phyloP scores from a whole-genome alignment of 805 yeast genomes.

The Trichomonascus vanleenenianus region DNA sequence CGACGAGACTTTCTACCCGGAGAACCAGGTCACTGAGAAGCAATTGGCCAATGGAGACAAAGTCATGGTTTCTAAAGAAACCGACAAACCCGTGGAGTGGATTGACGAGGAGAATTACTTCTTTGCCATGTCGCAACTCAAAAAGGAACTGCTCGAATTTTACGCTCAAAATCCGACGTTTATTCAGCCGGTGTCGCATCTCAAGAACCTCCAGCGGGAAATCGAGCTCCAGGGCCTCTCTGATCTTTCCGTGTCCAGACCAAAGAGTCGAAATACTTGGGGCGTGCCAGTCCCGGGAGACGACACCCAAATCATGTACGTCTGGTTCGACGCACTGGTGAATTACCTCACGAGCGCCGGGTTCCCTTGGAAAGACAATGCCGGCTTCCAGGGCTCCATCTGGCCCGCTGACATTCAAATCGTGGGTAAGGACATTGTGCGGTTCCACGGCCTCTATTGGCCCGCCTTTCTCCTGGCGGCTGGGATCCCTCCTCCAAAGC shows the following conservation, averaged over 20 bases:
- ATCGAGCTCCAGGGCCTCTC: conserved; percentile 37
- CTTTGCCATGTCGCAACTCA: conserved; percentile 63
- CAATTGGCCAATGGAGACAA: conserved; percentile 17
- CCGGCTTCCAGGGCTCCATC: conserved; percentile 18
- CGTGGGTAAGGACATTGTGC: conserved; percentile 83
- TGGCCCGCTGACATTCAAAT: conserved; percentile 72
- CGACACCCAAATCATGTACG: conserved; percentile 71
- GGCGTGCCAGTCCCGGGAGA: conserved; percentile 86
- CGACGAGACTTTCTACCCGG: conserved; percentile 92
- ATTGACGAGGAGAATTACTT: conserved; percentile 83
- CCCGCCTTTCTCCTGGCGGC: conserved; percentile 87
- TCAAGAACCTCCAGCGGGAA: conserved; percentile 48
- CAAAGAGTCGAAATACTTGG: conserved; percentile 72
- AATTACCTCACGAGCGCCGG: conserved; percentile 75
- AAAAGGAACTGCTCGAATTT: conserved; percentile 41
- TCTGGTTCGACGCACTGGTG: conserved; percentile 92
- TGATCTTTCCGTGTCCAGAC: conserved; percentile 86
- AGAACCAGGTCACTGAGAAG: conserved; percentile 50
- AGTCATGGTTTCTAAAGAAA: conserved; percentile 42
- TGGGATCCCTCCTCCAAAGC: conserved; percentile 57
- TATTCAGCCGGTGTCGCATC: conserved; percentile 58
- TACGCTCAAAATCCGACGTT: conserved; percentile 46
- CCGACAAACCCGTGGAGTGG: conserved; percentile 66
- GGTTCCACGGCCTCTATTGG: conserved; percentile 92
- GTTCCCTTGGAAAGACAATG: conserved; percentile 36